phyloP scores from a whole-genome alignment of 164 flowering plant genomes.

The Euptelea pleiosperma region DNA sequence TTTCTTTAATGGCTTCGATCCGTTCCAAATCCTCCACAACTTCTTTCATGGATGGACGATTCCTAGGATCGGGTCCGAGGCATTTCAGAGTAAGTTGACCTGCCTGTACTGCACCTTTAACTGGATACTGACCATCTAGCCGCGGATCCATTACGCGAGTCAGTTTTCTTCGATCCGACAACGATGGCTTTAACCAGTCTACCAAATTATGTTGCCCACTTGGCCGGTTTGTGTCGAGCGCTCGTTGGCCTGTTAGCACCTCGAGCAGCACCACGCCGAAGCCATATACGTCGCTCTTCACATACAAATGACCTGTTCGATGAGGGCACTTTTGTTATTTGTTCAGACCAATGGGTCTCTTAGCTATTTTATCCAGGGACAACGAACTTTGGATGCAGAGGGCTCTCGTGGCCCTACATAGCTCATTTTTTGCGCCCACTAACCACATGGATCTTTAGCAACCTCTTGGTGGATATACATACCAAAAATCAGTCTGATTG shows the following conservation, averaged over 20 bases:
- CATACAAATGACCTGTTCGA: slow-evolving; percentile 75
- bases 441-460: no score
- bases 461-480: no score
- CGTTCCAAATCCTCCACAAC: slow-evolving; percentile 52
- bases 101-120: slow-evolving; percentile 44
- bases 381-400: no score
- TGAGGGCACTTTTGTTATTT: background rate
- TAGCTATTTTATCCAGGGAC: no score
- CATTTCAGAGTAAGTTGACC: slow-evolving; percentile 66
- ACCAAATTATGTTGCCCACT: slow-evolving; percentile 48
- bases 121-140: slow-evolving; percentile 57
- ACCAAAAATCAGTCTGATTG: no score
- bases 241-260: slow-evolving; percentile 66
- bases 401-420: no score
- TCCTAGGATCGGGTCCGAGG: slow-evolving; percentile 48
- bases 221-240: slow-evolving; percentile 70
- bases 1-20: slow-evolving; percentile 35
- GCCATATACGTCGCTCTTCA: slow-evolving; percentile 86
- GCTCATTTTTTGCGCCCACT: no score
- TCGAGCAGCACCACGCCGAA: slow-evolving; percentile 86
- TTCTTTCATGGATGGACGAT: slow-evolving; percentile 78
- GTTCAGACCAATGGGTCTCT: background rate
- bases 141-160: slow-evolving; percentile 51
- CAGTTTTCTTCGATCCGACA: slow-evolving; percentile 47
- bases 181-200: slow-evolving; percentile 73